Evolutionary conservation across 805 yeast species (phyloP).

Genomic region (Candida nemodendra): DNA sequence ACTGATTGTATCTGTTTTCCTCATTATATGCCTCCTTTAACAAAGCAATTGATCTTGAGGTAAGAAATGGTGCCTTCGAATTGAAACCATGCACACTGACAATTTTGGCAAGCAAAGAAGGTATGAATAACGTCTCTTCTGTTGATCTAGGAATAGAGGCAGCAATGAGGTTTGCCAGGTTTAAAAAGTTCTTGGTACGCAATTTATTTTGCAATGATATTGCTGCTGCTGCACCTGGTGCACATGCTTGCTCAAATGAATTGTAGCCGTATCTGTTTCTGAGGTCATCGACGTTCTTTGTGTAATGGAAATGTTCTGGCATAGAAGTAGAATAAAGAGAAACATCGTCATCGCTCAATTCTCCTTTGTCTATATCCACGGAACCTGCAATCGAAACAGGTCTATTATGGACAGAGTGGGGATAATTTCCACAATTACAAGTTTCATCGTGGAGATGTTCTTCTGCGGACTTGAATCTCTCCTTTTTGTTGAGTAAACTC

Average conservation of each 20-base stretch:
- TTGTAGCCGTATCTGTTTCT: conserved; percentile 27
- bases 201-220: conserved; percentile 49
- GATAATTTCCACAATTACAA: conserved; percentile 54
- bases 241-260: conserved; percentile 63
- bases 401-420: conserved; percentile 55
- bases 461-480: conserved; percentile 26
- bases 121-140: conserved; percentile 73
- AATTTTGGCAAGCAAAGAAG: conserved; percentile 65
- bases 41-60: conserved; percentile 70
- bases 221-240: conserved; percentile 75
- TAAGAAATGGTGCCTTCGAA: conserved; percentile 65
- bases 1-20: conserved; percentile 31
- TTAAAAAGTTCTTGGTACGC: conserved; percentile 42
- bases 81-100: conserved; percentile 71
- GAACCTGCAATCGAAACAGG: conserved; percentile 70
- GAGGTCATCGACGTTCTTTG: conserved; percentile 23
- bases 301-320: conserved; percentile 17
- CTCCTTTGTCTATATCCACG: conserved; percentile 45
- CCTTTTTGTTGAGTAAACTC: conserved; percentile 27
- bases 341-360: conserved; percentile 48
- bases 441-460: conserved; percentile 47
- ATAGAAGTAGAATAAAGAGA: conserved; percentile 29
- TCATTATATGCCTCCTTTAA: conserved; percentile 51
- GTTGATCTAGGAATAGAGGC: conserved; percentile 74
- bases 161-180: conserved; percentile 60